phyloP scores from a whole-genome alignment of 2,329 filamentous ascomycete genomes.

The Fusarium caatingaense region DNA sequence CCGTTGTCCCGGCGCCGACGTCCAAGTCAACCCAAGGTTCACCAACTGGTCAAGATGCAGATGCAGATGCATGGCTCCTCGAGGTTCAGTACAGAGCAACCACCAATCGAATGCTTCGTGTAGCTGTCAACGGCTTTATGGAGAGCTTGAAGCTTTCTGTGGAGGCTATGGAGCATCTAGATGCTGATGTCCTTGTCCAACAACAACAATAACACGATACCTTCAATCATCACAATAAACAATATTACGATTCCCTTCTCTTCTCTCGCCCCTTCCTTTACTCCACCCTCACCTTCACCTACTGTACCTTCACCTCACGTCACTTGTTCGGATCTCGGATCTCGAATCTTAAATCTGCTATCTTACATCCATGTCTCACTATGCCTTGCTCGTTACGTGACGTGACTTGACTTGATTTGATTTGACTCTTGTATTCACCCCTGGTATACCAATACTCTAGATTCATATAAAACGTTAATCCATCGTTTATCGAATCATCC shows the following conservation, averaged over 20 bases:
- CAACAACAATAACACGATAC: conserved; percentile 31
- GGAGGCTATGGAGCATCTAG: conserved; percentile 90
- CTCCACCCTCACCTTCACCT: neutral
- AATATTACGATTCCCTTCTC: neutral
- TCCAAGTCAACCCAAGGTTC: conserved; percentile 39
- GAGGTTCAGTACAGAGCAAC: conserved; percentile 84
- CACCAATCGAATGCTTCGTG: conserved; percentile 95
- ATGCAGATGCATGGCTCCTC: conserved; percentile 62
- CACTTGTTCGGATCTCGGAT: neutral
- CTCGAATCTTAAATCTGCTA: conserved; percentile 1
- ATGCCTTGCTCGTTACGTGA: conserved; percentile 12
- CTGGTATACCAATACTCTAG: conserved; percentile 36
- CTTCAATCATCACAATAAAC: conserved; percentile 23
- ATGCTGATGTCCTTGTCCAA: conserved; percentile 78
- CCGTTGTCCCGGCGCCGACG: conserved; percentile 58
- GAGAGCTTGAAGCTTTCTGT: conserved; percentile 87
- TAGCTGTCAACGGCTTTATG: conserved; percentile 96
- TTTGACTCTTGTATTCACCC: conserved; percentile 9
- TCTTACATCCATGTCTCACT: conserved; percentile 9
- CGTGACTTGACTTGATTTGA: neutral
- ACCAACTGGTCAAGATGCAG: conserved; percentile 24
- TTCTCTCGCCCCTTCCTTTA: neutral
- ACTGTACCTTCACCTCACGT: neutral
- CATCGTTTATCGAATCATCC: conserved; percentile 9
- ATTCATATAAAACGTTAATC: conserved; percentile 7